Evolutionary conservation across 1,284 basidiomycete genomes (phyloP).

Genomic region (Ceratobasidium sp.): DNA sequence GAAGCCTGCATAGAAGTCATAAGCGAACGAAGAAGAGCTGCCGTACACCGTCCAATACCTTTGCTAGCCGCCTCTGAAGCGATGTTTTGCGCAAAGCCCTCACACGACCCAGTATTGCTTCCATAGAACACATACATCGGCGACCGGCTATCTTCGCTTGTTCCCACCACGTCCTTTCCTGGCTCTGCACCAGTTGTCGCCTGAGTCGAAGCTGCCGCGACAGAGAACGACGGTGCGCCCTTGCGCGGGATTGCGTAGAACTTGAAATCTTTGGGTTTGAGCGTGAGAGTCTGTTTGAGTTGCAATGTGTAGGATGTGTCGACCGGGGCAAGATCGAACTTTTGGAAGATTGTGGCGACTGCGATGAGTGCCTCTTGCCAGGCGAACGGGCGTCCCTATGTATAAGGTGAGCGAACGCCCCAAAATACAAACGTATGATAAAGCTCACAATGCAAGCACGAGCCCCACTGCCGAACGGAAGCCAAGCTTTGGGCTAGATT

Average conservation of each 20-base stretch:
- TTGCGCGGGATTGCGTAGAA: conserved; percentile 52
- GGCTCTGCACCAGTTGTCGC: not conserved
- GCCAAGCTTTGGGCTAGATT: conserved; percentile 42
- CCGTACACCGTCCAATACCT: conserved; percentile 7
- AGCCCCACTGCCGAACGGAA: conserved; percentile 52
- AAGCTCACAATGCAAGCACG: conserved; percentile 51
- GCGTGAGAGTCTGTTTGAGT: conserved; percentile 53
- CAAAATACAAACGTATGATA: not conserved
- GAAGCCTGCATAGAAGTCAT: conserved; percentile 56
- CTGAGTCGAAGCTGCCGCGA: conserved; percentile 16
- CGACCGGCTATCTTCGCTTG: not conserved
- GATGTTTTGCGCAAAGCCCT: conserved; percentile 46
- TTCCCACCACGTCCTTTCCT: conserved; percentile 26
- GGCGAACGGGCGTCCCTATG: conserved; percentile 52
- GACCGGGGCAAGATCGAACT: conserved; percentile 52
- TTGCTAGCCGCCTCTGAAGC: conserved; percentile 36
- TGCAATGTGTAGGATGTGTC: conserved; percentile 51
- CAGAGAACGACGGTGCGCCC: conserved; percentile 40
- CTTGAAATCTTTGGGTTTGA: conserved; percentile 53
- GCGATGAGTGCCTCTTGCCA: conserved; percentile 53
- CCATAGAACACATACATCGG: conserved; percentile 46
- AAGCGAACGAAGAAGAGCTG: not conserved
- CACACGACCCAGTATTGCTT: conserved; percentile 47
- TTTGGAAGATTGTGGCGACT: conserved; percentile 51
- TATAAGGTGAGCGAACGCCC: not conserved